Percentiles rank a stretch among this genome's conserved stretches.
These are phyloP conservation scores for Citrus sinensis DNA, from an alignment of 345 rosid species.

Conservation along the genomic window DNA sequence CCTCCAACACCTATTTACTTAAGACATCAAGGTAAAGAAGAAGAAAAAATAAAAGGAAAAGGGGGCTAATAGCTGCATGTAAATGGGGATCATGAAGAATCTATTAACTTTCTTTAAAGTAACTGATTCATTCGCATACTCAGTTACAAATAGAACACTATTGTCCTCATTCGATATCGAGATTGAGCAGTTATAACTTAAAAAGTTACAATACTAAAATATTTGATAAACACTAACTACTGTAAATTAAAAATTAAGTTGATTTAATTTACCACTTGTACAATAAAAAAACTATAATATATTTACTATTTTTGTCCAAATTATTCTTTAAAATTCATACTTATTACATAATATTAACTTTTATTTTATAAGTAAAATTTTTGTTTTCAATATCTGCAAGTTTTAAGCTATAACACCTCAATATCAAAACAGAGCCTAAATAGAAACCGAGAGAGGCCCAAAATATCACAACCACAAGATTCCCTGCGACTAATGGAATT, in stretches of 20 bases:
- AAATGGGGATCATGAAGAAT: background rate
- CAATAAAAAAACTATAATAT: rapidly evolving
- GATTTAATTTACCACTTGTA: no score
- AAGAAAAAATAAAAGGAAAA: background rate
- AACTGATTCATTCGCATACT: background rate
- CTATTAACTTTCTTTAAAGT: background rate
- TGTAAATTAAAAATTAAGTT: rapidly evolving
- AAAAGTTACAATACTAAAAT: no score
- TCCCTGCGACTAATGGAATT: background rate
- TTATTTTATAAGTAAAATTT: no score
- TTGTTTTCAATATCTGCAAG: no score
- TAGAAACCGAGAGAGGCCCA: background rate
- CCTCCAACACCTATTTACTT: background rate
- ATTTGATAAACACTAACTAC: rapidly evolving
- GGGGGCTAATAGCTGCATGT: background rate
- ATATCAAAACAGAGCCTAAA: no score
- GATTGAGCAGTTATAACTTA: no score
- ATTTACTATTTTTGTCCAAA: no score
- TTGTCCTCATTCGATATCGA: no score
- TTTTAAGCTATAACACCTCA: no score
- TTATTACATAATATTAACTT: no score
- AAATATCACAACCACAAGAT: background rate
- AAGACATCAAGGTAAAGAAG: background rate
- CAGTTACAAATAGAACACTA: background rate
- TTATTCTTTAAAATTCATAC: no score